Conservation (phyloP, 805 yeast genomes). For the Nakazawaea ernobii region DNA sequence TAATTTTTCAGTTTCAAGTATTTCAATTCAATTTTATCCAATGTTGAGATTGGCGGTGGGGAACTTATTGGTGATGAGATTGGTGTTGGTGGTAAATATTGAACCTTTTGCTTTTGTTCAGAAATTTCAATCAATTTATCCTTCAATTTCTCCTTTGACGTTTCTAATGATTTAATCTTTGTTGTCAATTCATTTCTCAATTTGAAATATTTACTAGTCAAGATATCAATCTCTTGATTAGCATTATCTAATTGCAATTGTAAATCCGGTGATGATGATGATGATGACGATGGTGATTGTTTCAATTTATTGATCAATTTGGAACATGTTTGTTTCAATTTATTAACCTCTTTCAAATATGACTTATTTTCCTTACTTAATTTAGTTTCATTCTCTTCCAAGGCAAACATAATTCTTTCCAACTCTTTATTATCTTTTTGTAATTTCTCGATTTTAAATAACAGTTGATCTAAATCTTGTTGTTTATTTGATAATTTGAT, state of each 20-base stretch:
- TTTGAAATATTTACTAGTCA: slow-evolving; percentile 8
- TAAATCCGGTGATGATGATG: background rate
- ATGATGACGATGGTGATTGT: background rate
- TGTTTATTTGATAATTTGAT: slow-evolving; percentile 20
- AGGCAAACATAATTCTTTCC: slow-evolving; percentile 20
- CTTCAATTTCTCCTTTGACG: slow-evolving; percentile 13
- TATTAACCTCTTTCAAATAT: slow-evolving; percentile 21
- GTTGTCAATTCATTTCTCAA: slow-evolving; percentile 12
- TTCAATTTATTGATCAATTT: slow-evolving; percentile 25
- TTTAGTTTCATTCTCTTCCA: slow-evolving; percentile 27
- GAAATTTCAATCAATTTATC: slow-evolving; percentile 3
- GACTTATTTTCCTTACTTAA: slow-evolving; percentile 25
- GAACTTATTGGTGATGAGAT: background rate
- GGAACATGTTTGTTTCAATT: slow-evolving; percentile 24
- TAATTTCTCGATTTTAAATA: slow-evolving; percentile 18
- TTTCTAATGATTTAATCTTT: slow-evolving; percentile 11
- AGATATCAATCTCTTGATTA: slow-evolving; percentile 11
- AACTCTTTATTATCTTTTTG: slow-evolving; percentile 23
- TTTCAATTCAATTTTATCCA: background rate
- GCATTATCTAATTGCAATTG: slow-evolving; percentile 3
- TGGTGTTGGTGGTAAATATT: slow-evolving; percentile 3
- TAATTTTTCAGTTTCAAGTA: background rate
- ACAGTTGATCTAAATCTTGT: slow-evolving; percentile 18
- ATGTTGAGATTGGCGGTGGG: background rate
- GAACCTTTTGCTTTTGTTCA: background rate